phyloP scores from a whole-genome alignment of 257 asterid genomes.

The Nicotiana tomentosiformis region DNA sequence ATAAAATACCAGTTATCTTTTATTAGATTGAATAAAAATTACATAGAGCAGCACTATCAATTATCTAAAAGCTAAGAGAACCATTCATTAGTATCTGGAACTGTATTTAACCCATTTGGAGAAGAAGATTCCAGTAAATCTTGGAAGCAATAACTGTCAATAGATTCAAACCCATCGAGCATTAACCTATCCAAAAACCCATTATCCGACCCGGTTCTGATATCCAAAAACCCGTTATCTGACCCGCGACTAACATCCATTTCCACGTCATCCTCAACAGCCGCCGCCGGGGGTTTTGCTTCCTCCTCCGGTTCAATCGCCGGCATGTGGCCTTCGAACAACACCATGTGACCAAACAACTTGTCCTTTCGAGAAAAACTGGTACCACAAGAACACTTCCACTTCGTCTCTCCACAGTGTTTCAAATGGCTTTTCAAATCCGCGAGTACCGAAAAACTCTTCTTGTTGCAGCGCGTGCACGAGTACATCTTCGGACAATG shows the following conservation, averaged over 20 bases:
- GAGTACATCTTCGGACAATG: constrained; percentile 87
- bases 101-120: neutral
- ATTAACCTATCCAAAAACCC: constrained; percentile 27
- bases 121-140: constrained; percentile 41
- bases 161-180: constrained; percentile 43
- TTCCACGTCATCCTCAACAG: constrained; percentile 21
- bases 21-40: neutral
- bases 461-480: constrained; percentile 63
- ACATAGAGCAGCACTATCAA: neutral
- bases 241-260: neutral
- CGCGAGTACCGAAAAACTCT: constrained; percentile 78
- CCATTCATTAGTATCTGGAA: neutral
- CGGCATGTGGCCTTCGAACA: constrained; percentile 97
- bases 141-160: constrained; percentile 37
- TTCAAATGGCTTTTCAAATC: constrained; percentile 89
- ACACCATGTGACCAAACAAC: constrained; percentile 78
- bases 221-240: constrained; percentile 23
- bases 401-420: constrained; percentile 78
- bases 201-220: constrained; percentile 4
- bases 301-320: constrained; percentile 38
- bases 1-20: neutral
- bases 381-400: constrained; percentile 90
- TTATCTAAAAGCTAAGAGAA: neutral
- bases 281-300: constrained; percentile 15
- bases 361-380: constrained; percentile 84